phyloP scores from a whole-genome alignment of 2,329 filamentous ascomycete species.

The Exserohilum rostratum region DNA sequence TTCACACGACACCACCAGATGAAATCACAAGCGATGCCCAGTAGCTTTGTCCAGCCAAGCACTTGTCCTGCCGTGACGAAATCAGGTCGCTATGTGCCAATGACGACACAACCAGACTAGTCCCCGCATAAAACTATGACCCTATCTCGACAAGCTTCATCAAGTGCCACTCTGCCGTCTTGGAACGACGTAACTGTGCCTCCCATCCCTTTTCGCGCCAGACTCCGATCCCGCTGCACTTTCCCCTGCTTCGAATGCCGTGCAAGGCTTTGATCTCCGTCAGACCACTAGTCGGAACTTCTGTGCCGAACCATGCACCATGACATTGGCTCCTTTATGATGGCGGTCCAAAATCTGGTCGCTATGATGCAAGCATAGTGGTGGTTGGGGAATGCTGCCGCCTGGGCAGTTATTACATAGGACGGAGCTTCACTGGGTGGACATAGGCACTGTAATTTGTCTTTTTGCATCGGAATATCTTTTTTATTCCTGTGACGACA shows the following conservation, averaged over 20 bases:
- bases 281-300: constrained; percentile 5
- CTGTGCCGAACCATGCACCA: constrained; percentile 7
- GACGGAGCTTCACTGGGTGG: background rate
- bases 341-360: background rate
- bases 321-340: background rate
- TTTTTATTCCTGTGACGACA: background rate
- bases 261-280: background rate
- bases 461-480: background rate
- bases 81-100: background rate
- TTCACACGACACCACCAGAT: background rate
- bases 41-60: background rate
- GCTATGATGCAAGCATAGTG: constrained; percentile 5
- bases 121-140: background rate
- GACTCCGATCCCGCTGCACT: background rate
- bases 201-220: background rate
- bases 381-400: background rate
- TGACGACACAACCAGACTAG: constrained; percentile 3
- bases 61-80: background rate
- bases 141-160: constrained; percentile 3
- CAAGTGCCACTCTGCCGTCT: constrained; percentile 1
- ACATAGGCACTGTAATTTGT: background rate
- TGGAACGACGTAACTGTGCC: constrained; percentile 4
- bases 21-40: background rate
- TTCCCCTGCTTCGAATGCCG: background rate
- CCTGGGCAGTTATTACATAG: background rate